phyloP scores from a whole-genome alignment of 1,284 basidiomycete genomes.

The Sphaerobolus stellatus region DNA sequence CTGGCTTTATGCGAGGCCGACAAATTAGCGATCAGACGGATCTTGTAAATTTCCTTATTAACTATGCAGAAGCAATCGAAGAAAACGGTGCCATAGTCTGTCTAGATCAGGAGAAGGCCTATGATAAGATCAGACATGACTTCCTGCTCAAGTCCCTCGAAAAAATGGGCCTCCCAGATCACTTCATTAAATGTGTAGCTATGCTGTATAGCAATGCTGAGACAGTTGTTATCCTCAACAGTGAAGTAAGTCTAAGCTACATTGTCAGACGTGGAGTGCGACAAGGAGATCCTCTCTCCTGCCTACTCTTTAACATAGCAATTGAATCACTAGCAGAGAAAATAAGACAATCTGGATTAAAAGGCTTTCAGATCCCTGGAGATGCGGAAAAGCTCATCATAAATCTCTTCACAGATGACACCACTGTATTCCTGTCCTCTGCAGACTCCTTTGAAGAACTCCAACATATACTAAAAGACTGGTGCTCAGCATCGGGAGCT shows the following conservation, averaged over 20 bases:
- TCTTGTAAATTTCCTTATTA: no score
- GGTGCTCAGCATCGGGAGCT: neutral
- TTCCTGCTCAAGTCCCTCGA: constrained; percentile 29
- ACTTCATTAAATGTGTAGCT: constrained; percentile 19
- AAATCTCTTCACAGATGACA: neutral
- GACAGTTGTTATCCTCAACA: constrained; percentile 29
- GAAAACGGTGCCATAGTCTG: no score
- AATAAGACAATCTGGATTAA: neutral
- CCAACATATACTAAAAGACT: neutral
- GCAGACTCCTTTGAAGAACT: neutral
- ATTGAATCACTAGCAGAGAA: neutral
- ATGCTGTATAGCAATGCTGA: constrained; percentile 26
- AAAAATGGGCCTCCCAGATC: constrained; percentile 19
- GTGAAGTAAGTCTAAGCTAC: constrained; percentile 19
- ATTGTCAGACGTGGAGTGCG: constrained; percentile 26
- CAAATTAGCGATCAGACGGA: no score
- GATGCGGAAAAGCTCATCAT: neutral
- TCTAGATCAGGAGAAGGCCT: constrained; percentile 36
- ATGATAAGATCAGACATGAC: constrained; percentile 30
- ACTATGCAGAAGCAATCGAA: no score
- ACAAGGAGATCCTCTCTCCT: constrained; percentile 25
- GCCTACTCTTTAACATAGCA: neutral
- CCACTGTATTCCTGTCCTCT: neutral
- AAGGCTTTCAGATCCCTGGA: neutral
- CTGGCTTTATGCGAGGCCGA: no score